Evolutionary conservation across 2,329 filamentous ascomycete genomes (phyloP).

Genomic region (Leptographium flavum): DNA sequence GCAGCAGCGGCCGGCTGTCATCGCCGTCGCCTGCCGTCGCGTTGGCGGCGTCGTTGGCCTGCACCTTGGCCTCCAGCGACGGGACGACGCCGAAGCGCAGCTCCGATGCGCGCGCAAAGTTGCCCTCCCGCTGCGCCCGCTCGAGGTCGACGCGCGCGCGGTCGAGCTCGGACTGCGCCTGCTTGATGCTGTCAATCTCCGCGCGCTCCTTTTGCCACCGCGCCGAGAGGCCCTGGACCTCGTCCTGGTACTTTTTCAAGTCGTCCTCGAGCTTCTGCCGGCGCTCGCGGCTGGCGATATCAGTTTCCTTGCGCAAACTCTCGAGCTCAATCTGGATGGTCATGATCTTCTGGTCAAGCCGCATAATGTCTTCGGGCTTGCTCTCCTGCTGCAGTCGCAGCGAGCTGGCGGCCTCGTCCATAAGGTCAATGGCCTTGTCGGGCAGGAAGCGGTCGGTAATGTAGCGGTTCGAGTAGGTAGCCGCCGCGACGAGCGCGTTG

Average conservation of each 20-base stretch:
- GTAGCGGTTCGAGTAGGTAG: constrained; percentile 86
- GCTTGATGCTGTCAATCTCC: constrained; percentile 79
- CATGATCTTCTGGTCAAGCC: constrained; percentile 87
- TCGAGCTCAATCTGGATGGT: constrained; percentile 96
- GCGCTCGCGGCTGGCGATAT: constrained; percentile 76
- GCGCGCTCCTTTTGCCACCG: constrained; percentile 83
- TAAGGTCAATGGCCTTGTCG: constrained; percentile 92
- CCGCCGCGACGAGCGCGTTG: constrained; percentile 78
- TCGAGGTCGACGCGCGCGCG: constrained; percentile 75
- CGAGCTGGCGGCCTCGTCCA: constrained; percentile 88
- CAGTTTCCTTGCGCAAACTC: constrained; percentile 84
- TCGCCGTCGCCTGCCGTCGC: constrained; percentile 18
- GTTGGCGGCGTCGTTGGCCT: constrained; percentile 48
- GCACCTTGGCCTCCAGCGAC: constrained; percentile 61
- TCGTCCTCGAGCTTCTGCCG: constrained; percentile 72
- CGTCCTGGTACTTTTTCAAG: constrained; percentile 61
- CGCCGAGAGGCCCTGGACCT: constrained; percentile 59
- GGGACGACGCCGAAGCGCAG: constrained; percentile 82
- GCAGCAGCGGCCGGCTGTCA: constrained; percentile 50
- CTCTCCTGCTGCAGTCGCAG: constrained; percentile 89
- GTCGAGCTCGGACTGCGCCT: constrained; percentile 77
- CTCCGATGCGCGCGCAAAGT: constrained; percentile 84
- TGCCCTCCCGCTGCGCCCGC: constrained; percentile 70
- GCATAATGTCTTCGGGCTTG: constrained; percentile 88
- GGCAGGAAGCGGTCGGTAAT: constrained; percentile 92